Evolutionary conservation across 2,329 filamentous ascomycete species (phyloP).

Genomic region (Talaromyces sp.): DNA sequence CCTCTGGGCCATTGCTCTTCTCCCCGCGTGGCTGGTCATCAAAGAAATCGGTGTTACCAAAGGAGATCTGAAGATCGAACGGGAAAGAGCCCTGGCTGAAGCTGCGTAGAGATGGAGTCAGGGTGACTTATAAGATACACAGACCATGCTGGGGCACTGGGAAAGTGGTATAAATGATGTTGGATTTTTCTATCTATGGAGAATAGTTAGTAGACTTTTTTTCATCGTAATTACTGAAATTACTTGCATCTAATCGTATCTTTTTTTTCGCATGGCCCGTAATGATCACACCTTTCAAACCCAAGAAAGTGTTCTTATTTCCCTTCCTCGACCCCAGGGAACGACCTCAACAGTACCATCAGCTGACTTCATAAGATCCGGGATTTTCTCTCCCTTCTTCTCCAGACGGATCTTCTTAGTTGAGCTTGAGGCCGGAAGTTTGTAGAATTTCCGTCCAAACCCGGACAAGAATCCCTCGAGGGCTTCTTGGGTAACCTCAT

Average conservation of each 20-base stretch:
- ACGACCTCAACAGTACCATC: slow-evolving; percentile 56
- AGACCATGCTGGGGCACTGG: neutral
- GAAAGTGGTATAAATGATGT: neutral
- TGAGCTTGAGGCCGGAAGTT: slow-evolving; percentile 41
- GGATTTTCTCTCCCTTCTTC: slow-evolving; percentile 52
- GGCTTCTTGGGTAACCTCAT: slow-evolving; percentile 50
- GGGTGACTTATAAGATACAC: neutral
- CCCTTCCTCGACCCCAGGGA: slow-evolving; percentile 59
- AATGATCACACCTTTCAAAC: slow-evolving; percentile 3
- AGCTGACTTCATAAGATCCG: slow-evolving; percentile 50
- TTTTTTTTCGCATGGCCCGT: neutral
- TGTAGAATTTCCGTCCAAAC: slow-evolving; percentile 56
- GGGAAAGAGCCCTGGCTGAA: slow-evolving; percentile 14
- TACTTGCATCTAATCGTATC: neutral
- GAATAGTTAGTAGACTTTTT: neutral
- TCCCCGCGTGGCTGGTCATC: slow-evolving; percentile 64
- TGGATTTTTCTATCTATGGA: neutral
- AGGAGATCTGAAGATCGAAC: slow-evolving; percentile 25
- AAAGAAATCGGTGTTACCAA: slow-evolving; percentile 46
- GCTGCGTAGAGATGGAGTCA: neutral
- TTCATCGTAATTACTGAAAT: neutral
- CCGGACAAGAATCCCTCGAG: slow-evolving; percentile 55
- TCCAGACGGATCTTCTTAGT: slow-evolving; percentile 52
- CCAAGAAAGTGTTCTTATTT: slow-evolving; percentile 39
- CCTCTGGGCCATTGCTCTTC: slow-evolving; percentile 59